Evolutionary conservation across 495 filamentous ascomycete genomes (phyloP).

Genomic region (Podospora pseudocomata): DNA sequence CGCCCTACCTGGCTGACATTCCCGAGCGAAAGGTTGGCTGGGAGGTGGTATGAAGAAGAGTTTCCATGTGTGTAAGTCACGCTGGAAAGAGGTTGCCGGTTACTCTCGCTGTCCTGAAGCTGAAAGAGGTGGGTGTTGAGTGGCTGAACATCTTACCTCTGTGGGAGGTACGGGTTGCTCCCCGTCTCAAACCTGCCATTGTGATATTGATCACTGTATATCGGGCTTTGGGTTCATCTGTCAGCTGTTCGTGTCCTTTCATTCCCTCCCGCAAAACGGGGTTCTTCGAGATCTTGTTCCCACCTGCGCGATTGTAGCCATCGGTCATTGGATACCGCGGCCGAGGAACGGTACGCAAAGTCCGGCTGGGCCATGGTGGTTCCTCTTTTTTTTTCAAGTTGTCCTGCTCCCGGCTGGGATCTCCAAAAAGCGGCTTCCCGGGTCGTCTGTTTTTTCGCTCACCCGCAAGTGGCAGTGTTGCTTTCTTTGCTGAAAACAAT

Average conservation of each 20-base stretch:
- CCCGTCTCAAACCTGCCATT: constrained; percentile 32
- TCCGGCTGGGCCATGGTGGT: constrained; percentile 41
- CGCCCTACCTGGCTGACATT: constrained; percentile 23
- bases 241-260: constrained; percentile 22
- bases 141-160: constrained; percentile 45
- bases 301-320: constrained; percentile 49
- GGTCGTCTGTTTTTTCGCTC: constrained; percentile 1
- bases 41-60: constrained; percentile 37
- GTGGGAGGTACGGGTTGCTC: constrained; percentile 37
- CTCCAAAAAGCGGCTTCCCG: constrained; percentile 14
- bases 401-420: constrained; percentile 18
- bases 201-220: constrained; percentile 40
- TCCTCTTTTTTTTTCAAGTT: constrained; percentile 6
- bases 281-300: constrained; percentile 34
- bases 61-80: constrained; percentile 38
- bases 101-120: constrained; percentile 39
- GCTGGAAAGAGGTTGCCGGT: constrained; percentile 37
- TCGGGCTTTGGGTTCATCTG: constrained; percentile 41
- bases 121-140: constrained; percentile 19
- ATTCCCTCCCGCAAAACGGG: constrained; percentile 17
- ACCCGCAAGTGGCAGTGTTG: constrained; percentile 13
- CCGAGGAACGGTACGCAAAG: constrained; percentile 38
- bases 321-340: constrained; percentile 42
- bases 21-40: constrained; percentile 25
- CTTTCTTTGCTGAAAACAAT: constrained; percentile 10